Conservation (phyloP, 768 basidiomycete species). For the Pleurotus platypus region DNA sequence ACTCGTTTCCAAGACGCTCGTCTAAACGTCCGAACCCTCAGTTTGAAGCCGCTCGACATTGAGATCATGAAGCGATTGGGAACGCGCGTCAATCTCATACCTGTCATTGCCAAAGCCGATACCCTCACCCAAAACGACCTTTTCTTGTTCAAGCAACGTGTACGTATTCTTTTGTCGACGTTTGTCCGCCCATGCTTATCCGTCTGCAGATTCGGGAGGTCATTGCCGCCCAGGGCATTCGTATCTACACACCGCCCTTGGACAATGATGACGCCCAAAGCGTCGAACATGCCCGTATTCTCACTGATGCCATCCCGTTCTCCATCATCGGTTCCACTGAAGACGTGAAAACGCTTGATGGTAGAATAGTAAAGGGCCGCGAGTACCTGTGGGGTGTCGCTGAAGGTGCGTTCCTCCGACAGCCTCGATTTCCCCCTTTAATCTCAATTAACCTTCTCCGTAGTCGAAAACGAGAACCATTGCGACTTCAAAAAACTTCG, state of each 20-base stretch:
- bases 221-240: constrained; percentile 86
- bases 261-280: constrained; percentile 78
- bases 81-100: constrained; percentile 96
- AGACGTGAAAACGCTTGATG: constrained; percentile 89
- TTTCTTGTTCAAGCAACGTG: constrained; percentile 87
- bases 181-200: constrained; percentile 9
- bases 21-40: constrained; percentile 23
- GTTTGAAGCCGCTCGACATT: constrained; percentile 95
- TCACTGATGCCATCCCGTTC: constrained; percentile 93
- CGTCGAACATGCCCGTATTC: constrained; percentile 83
- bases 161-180: constrained; percentile 32
- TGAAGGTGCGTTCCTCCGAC: constrained; percentile 58
- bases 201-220: constrained; percentile 76
- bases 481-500: constrained; percentile 99
- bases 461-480: constrained; percentile 98
- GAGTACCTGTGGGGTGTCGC: constrained; percentile 99
- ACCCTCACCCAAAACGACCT: constrained; percentile 95
- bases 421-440: no score
- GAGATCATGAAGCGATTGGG: constrained; percentile 99
- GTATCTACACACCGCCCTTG: constrained; percentile 90
- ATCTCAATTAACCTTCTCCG: not conserved
- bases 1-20: not conserved
- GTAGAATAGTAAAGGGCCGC: constrained; percentile 91
- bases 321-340: constrained; percentile 97
- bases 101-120: constrained; percentile 96